Percentiles rank a stretch among this genome's conserved stretches.
Conservation (phyloP, 208 protist species). For the Porcisia hertigi region DNA sequence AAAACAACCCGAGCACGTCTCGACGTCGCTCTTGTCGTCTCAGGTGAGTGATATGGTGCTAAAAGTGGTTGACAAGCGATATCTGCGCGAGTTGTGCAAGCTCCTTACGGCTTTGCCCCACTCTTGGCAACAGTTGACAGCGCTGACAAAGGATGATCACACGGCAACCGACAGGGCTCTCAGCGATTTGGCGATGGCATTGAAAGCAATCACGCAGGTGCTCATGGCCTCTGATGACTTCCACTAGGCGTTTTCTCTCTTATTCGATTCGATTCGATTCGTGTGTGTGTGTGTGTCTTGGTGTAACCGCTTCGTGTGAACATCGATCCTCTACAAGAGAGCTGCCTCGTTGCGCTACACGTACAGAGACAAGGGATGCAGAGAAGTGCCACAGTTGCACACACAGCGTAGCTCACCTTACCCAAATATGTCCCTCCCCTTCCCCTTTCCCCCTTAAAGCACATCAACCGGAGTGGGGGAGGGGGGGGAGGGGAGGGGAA, state of each 20-base stretch:
- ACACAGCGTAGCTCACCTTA: too few species aligned
- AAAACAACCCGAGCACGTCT: not conserved
- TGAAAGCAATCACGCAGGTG: slow-evolving; percentile 76
- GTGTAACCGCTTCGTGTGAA: not conserved
- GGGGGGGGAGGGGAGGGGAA: too few species aligned
- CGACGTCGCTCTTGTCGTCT: slow-evolving; percentile 1
- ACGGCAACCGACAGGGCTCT: slow-evolving; percentile 52
- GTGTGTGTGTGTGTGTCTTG: not conserved
- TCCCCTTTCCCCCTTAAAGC: too few species aligned
- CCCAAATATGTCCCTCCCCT: too few species aligned
- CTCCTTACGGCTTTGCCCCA: slow-evolving; percentile 61
- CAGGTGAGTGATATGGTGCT: slow-evolving; percentile 36
- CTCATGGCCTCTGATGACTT: slow-evolving; percentile 79
- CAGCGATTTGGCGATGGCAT: slow-evolving; percentile 50
- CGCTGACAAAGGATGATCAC: slow-evolving; percentile 59
- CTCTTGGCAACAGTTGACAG: slow-evolving; percentile 54
- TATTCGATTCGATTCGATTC: too few species aligned
- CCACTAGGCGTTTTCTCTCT: slow-evolving; percentile 12
- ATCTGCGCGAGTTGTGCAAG: slow-evolving; percentile 71
- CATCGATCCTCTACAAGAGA: not conserved
- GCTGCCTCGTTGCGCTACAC: not conserved
- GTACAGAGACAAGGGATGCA: too few species aligned
- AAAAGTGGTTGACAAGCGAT: slow-evolving; percentile 53
- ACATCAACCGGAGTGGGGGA: too few species aligned
- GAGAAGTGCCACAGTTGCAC: too few species aligned